A percentile compares a stretch with the other conserved stretches of the same genome.
Evolutionary conservation across 2,329 filamentous ascomycete genomes (phyloP).

Genomic region (Kalaharituber pfeilii): DNA sequence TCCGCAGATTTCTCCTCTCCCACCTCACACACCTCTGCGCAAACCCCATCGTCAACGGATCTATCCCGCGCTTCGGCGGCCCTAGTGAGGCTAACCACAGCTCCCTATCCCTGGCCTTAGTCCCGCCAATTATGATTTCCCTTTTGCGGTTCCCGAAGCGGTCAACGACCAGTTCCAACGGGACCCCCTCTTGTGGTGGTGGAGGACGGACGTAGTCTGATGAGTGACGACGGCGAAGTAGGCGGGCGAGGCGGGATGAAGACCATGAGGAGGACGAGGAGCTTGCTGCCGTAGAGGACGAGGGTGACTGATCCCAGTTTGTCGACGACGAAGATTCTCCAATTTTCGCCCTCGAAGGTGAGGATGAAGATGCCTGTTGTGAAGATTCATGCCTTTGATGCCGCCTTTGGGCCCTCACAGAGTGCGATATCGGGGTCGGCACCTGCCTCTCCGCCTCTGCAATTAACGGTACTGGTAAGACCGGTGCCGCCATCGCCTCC

Average conservation of each 20-base stretch:
- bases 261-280: not conserved
- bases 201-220: not conserved
- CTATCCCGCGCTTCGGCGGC: not conserved
- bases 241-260: not conserved
- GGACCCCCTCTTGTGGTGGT: constrained; percentile 8
- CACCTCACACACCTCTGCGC: not conserved
- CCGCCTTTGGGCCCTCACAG: not conserved
- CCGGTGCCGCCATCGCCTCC: not conserved
- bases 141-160: constrained; percentile 12
- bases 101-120: not conserved
- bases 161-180: constrained; percentile 8
- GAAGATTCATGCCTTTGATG: not conserved
- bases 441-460: not conserved
- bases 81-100: not conserved
- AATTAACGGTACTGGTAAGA: not conserved
- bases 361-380: not conserved
- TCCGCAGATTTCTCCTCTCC: not conserved
- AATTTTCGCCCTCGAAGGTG: not conserved
- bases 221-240: not conserved
- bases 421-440: not conserved
- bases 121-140: not conserved
- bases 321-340: not conserved
- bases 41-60: not conserved
- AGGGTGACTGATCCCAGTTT: not conserved
- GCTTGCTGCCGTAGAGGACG: not conserved